Evolutionary conservation across 805 yeast genomes (phyloP), one percentile per base, ranked within the genome.

Genomic region (Kluyveromyces dobzhanskii): DNA sequence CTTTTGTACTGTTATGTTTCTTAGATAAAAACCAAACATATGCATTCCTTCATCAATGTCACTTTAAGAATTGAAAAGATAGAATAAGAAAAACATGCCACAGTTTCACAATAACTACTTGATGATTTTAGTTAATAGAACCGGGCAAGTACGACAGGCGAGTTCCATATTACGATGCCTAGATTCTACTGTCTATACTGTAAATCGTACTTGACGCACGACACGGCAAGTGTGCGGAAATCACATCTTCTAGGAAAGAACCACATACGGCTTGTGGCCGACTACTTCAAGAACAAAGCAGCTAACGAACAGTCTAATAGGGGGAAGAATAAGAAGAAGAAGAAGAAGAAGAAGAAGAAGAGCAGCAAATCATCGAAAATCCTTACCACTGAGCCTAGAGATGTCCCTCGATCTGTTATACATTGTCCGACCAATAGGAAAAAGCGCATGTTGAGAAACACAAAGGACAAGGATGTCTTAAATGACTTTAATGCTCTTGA

Each of bases 121-220:
- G n/a, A n/a, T n/a, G n/a, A n/a, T n/a, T n/a, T n/a, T n/a, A n/a
- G n/a, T n/a, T n/a, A n/a, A n/a, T n/a, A n/a, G n/a, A n/a, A n/a
- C n/a, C n/a, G n/a, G n/a, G n/a, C n/a, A n/a, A n/a, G n/a, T n/a
- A n/a, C n/a, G n/a, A n/a, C n/a, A n/a, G n/a, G n/a, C n/a, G n/a
- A n/a, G n/a, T n/a, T n/a, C n/a, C n/a, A n/a, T n/a, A n/a, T n/a
- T n/a, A n/a, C n/a, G 12, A 78, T 80, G 87, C 80, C 78, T 3
- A 73, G 79, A 46, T 83, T 79, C 57, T 82, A 80, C 62, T 86
- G 95, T 60, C 92, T 82, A 49, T 86, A 85, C 56, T 86, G 95
- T 57, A 77, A 77, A 53, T 76, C 86, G 14, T 80, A 81, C 50
- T 64, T 87, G 42, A 86, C 95, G 1, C 95, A 86, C 56, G 95